Evolutionary conservation across 306 rosid species (phyloP), one percentile per base, ranked within the genome.

Genomic region (Spatholobus suberectus): DNA sequence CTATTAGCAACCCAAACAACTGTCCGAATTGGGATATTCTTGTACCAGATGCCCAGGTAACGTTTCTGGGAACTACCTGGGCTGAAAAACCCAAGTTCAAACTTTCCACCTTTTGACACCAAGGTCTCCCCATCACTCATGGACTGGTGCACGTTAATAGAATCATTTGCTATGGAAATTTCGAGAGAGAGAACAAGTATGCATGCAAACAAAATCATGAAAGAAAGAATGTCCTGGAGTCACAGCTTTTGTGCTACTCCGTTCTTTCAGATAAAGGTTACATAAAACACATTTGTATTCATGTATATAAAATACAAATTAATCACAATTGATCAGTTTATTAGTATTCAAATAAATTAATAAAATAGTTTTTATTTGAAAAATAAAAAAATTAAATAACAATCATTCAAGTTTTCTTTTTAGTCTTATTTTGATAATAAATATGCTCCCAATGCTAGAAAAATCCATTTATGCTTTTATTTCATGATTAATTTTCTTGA

Each of bases 71-170:
- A 52, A 52, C 1, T 52, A 8, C 26, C 26, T n/a, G 59, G 59
- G 11, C 59, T 52, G 59, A 52, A 52, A 20, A 52, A 52, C 2
- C 59, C 59, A 52, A 89, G 68, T 62, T 85, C 82, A 79, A 85
- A 89, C 24, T 4, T 54, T 26, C n/a, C 84, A 23, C 38, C 77
- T 20, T 34, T 24, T 5, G 90, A 89, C 37, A 88, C 83, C 6
- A 90, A 44, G 8, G 90, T 81, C 24, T 3, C n/a, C 15, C 73
- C 84, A 18, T 85, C 83, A 37, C 44, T 43, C 26, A 88, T 34
- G 3, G 73, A 70, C 65, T 81, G 85, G 1, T 34, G 83, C 8
- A 55, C 26, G 13, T 52, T 66, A 5, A 89, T 26, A 34, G 87
- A 57, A 76, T 83, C 91, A 47, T 26, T 52, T 52, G 59, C 52